phyloP scores from a whole-genome alignment of 2,329 filamentous ascomycete species.

The Blumeria hordei region DNA sequence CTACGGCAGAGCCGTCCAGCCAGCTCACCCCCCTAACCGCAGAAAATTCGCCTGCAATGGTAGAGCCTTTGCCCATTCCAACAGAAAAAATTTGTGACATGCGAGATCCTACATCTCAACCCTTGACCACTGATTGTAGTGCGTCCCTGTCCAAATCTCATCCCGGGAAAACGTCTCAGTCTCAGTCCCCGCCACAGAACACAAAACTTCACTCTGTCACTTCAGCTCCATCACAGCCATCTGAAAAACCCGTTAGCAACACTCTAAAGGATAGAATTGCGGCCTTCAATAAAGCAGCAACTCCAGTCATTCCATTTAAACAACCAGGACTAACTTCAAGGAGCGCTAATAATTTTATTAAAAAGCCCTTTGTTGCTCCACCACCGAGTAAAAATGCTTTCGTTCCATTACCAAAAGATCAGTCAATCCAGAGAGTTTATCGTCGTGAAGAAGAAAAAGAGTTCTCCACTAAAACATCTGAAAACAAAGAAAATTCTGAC shows the following conservation, averaged over 20 bases:
- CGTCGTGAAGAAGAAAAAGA: conserved; percentile 70
- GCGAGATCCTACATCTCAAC: no score
- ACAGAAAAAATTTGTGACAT: no score
- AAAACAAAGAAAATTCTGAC: conserved; percentile 41
- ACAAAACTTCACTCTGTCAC: conserved; percentile 14
- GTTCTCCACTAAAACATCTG: conserved; percentile 37
- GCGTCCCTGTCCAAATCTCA: conserved; percentile 10
- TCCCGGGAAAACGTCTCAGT: conserved; percentile 14
- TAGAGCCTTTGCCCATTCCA: conserved; percentile 13
- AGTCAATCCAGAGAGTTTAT: conserved; percentile 52
- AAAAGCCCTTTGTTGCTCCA: conserved; percentile 89
- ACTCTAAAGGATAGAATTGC: conserved; percentile 92
- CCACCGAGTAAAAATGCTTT: conserved; percentile 85
- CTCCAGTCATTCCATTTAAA: conserved; percentile 78
- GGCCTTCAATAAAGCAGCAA: conserved; percentile 80
- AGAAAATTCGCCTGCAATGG: conserved; percentile 14
- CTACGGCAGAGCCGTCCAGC: conserved; percentile 13
- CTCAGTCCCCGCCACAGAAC: conserved; percentile 6
- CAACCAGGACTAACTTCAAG: conserved; percentile 37
- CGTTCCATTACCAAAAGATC: conserved; percentile 50
- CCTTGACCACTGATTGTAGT: no score
- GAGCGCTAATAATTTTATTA: conserved; percentile 50
- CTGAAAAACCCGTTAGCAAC: conserved; percentile 48
- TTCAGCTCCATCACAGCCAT: conserved; percentile 36
- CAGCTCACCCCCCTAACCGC: conserved; percentile 3